Evolutionary conservation across 495 filamentous ascomycete species (phyloP), one percentile per base, ranked within the genome.

Genomic region (Pyrenula massariospora): DNA sequence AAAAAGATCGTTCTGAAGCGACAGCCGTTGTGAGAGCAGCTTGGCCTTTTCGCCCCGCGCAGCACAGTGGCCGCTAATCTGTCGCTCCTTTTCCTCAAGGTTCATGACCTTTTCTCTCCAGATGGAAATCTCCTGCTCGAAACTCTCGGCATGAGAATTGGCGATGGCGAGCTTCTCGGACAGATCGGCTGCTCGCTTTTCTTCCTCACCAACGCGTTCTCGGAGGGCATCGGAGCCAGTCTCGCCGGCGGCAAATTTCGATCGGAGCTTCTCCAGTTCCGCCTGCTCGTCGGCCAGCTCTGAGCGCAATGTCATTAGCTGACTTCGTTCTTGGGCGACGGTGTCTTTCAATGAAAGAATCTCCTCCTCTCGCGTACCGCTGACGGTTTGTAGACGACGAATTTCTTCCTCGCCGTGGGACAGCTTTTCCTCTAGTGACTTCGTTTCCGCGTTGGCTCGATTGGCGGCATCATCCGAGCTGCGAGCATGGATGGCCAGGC

Each of bases 21-120:
- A 88, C 5, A 96, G 76, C 24, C 85, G 79, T 59, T 87, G 85
- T 22, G 91, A 92, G 10, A 96, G 72, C 56, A 96, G 88, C 61
- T 89, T 87, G 5, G 87, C 83, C 49, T 81, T 84, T 25, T 68
- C 65, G 24, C 82, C 85, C 23, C 88, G 86, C 52, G 78, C 75
- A 53, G 87, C 79, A 12, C 84, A 73, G 48, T 80, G 77, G 22
- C 63, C 63, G 19, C 65, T 60, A 49, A 65, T 66, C 2, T 82
- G 67, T 22, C 74, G 67, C 19, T 78, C 75, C 23, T 79, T 63
- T 56, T 78, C 75, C 12, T 77, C 67, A 58, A 83, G 67, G 3
- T 70, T 65, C 24, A 81, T 70, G 25, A 85, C 58, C 54, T 77
- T 83, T 15, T 80, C 74, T 63, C 82, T 76, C 65, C 77, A 77